Base-by-base conservation (phyloP, 257 asterid genomes). In the Solanum peruvianum region DNA sequence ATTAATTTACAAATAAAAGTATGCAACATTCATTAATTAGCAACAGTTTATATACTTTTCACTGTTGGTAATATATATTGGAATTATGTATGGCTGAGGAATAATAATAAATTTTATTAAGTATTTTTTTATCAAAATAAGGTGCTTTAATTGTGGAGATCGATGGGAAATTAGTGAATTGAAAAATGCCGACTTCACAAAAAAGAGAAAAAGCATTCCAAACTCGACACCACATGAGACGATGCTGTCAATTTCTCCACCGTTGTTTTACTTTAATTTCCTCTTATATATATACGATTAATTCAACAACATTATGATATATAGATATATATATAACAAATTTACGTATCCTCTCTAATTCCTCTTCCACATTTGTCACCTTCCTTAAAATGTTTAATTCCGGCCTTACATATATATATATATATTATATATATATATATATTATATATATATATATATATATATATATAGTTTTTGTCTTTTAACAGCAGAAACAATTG, bases 121-220 rank as follows among this genome's bases (percentile, higher is more conserved):
- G 60, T 49, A 49, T 49, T 15, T 49, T 47, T 31, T 31, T 31
- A 14, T 47, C 58, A 20, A 45, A 78, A 78, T 47, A 45, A 9
- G 58, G 39, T 31, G 25, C 14, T 86, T 86, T 13, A 67, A 67
- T 66, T n/a, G 58, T 13, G 58, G 31, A 33, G 35, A 33, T 35
- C 39, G 39, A 66, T 41, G n/a, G n/a, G 64, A 56, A 56, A 18
- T 56, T 56, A 56, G n/a, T 56, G 64, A 7, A 52, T 16, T 16
- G 23, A 52, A 52, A 52, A 83, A 16, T 33, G 76, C 21, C 33
- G 69, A 87, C 66, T 80, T 20, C n/a, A 47, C 42, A 18, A 27
- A n/a, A 66, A 83, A 64, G 66, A 64, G 85, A 12, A 87, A 41
- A 49, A 39, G 80, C 69, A 86, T 91, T 92, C 89, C 62, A 52